Percentiles rank a stretch among this genome's conserved stretches.
Conservation (phyloP, 2,329 filamentous ascomycete genomes). For the Alternaria angustiovoidea region DNA sequence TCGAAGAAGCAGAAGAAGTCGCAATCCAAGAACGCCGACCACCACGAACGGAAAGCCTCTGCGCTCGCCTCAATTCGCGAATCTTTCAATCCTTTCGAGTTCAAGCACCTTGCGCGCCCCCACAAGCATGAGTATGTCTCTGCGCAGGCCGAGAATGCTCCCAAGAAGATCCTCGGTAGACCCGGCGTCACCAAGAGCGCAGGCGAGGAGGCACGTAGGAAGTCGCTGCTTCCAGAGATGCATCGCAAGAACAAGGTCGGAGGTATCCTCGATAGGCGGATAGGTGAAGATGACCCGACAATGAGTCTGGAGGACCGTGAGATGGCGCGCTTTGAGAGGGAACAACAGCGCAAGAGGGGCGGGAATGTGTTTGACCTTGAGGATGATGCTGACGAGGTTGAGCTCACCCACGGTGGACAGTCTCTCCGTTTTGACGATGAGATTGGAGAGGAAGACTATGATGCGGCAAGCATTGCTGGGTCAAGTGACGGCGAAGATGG, state of each 20-base stretch:
- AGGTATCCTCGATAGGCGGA: constrained; percentile 89
- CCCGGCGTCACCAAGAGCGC: constrained; percentile 85
- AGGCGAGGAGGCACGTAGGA: constrained; percentile 84
- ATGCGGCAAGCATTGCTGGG: constrained; percentile 74
- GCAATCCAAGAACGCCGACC: constrained; percentile 74
- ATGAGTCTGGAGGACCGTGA: constrained; percentile 95
- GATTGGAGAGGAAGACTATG: constrained; percentile 72
- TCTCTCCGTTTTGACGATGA: constrained; percentile 70
- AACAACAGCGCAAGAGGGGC: constrained; percentile 84
- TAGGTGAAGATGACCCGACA: constrained; percentile 92
- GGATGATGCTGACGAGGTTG: constrained; percentile 73
- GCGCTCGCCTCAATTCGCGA: constrained; percentile 88
- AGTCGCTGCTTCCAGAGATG: constrained; percentile 89
- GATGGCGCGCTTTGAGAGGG: constrained; percentile 86
- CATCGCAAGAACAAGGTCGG: constrained; percentile 89
- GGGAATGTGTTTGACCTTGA: constrained; percentile 89
- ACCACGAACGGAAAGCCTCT: constrained; percentile 77
- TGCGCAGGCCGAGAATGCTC: constrained; percentile 62
- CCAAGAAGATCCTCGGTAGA: constrained; percentile 69
- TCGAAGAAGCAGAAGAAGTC: constrained; percentile 90
- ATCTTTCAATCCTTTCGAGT: constrained; percentile 97
- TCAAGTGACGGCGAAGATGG: constrained; percentile 52
- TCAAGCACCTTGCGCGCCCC: constrained; percentile 79
- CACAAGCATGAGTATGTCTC: constrained; percentile 88
- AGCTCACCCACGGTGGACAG: constrained; percentile 84